Conservation (phyloP, 495 filamentous ascomycete species). For the Daldinia childiae region DNA sequence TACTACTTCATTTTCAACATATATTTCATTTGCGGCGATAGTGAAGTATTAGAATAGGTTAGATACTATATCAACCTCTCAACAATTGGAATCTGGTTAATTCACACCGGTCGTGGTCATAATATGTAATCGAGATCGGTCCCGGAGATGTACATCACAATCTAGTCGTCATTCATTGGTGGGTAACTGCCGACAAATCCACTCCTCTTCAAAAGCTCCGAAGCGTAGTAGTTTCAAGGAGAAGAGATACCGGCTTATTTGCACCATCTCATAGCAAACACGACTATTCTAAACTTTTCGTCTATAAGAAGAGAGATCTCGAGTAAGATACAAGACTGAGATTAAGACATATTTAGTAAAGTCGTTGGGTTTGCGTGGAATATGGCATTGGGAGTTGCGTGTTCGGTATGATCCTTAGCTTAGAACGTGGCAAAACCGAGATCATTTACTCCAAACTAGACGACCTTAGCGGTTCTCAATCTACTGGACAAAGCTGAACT, state of each 20-base stretch:
- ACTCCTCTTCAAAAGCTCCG: conserved; percentile 9
- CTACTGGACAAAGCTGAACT: conserved; percentile 4
- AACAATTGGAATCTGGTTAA: not conserved
- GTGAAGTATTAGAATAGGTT: not conserved
- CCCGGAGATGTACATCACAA: not conserved
- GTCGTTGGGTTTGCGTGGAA: conserved; percentile 5
- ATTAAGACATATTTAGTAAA: not conserved
- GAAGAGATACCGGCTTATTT: conserved; percentile 1
- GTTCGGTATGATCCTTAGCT: conserved; percentile 2
- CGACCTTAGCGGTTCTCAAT: conserved; percentile 3
- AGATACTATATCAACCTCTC: not conserved
- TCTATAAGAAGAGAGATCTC: not conserved
- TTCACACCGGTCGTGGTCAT: not conserved
- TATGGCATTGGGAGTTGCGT: not conserved
- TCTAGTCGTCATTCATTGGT: conserved; percentile 15
- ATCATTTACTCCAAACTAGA: conserved; percentile 2
- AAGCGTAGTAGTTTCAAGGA: not conserved
- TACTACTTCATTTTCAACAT: not conserved
- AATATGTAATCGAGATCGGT: not conserved
- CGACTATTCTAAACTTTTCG: not conserved
- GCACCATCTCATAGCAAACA: conserved; percentile 6
- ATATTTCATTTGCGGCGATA: no score
- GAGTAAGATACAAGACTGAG: not conserved
- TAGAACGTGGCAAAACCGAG: conserved; percentile 19
- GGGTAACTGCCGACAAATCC: conserved; percentile 18